These are phyloP conservation scores for Colletotrichum cereale DNA, from an alignment of 2,329 filamentous ascomycete genomes.

Conservation along the genomic window DNA sequence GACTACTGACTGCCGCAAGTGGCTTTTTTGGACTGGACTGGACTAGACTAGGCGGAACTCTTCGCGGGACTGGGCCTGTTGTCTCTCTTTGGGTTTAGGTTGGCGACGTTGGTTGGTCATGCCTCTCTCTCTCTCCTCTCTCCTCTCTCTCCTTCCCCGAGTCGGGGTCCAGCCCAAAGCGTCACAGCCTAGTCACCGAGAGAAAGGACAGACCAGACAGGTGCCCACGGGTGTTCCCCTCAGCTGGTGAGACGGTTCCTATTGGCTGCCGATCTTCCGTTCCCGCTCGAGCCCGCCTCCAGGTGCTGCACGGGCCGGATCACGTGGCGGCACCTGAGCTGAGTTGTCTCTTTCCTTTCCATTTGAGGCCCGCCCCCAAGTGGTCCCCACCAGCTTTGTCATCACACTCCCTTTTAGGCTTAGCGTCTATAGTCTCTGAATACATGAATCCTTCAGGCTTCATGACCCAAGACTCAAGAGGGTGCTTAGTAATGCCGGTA, in stretches of 20 bases:
- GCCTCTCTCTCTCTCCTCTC: neutral
- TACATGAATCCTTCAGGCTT: neutral
- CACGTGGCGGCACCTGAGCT: constrained; percentile 21
- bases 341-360: neutral
- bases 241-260: neutral
- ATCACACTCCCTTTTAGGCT: neutral
- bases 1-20: no score
- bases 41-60: neutral
- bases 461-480: no score
- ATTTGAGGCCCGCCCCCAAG: neutral
- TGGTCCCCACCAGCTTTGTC: neutral
- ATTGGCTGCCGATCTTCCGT: constrained; percentile 16
- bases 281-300: constrained; percentile 14
- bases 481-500: neutral
- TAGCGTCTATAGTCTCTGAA: neutral
- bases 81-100: constrained; percentile 4
- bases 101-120: constrained; percentile 8
- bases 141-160: neutral
- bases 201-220: constrained; percentile 6
- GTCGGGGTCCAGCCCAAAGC: constrained; percentile 27
- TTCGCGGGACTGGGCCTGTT: neutral
- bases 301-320: constrained; percentile 19
- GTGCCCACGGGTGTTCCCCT: constrained; percentile 10
- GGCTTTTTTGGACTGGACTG: no score
- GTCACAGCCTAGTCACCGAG: neutral